Percentiles rank a stretch among this genome's conserved stretches.
Conservation (phyloP, 2,329 filamentous ascomycete genomes). For the Colletotrichum gloeosporioides region DNA sequence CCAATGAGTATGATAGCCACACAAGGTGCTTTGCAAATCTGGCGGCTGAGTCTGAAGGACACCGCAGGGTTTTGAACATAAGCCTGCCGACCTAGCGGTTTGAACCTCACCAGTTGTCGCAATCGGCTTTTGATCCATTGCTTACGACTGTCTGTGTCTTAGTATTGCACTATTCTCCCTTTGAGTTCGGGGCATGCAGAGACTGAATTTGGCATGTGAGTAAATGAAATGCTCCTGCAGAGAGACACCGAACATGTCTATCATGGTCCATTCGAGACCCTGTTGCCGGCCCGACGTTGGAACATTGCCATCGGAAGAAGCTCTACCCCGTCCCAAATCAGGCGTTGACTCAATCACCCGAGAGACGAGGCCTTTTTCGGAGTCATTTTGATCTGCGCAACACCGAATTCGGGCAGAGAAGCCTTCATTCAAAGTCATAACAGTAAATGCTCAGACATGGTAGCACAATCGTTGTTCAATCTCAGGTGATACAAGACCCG, state of each 20-base stretch:
- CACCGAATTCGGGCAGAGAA: neutral
- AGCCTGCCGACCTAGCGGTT: neutral
- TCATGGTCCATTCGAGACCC: neutral
- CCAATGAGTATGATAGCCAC: neutral
- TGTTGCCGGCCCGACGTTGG: neutral
- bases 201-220: neutral
- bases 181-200: neutral
- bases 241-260: neutral
- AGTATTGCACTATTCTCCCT: neutral
- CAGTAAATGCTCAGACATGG: neutral
- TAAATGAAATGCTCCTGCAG: neutral
- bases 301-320: neutral
- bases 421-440: neutral
- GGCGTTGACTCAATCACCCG: neutral
- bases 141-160: no score
- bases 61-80: neutral
- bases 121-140: no score
- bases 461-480: neutral
- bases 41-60: neutral
- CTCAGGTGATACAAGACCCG: neutral
- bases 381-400: neutral
- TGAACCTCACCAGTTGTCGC: neutral
- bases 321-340: neutral
- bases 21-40: neutral
- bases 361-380: neutral